Conservation (phyloP, 139 green algal species). For the Auxenochlorella pyrenoidosa region DNA sequence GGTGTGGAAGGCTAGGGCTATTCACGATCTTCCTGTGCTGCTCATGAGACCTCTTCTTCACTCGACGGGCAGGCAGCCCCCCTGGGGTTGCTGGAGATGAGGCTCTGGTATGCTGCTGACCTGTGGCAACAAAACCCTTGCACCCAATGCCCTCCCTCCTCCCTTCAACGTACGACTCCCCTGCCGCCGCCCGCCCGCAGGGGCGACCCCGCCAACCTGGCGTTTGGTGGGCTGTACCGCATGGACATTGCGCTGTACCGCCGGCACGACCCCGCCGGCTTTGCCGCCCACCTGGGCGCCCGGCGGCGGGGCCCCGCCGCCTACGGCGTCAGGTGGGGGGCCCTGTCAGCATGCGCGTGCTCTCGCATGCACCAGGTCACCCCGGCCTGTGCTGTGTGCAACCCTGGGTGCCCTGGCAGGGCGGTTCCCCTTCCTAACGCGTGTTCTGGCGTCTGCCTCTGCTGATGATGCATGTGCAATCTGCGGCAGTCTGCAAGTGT, state of each 20-base stretch:
- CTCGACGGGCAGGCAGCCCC: too few species aligned
- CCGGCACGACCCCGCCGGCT: constrained; percentile 55
- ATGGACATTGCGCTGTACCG: constrained; percentile 64
- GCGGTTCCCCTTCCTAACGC: too few species aligned
- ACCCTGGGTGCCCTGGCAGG: too few species aligned
- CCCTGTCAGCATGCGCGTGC: background rate
- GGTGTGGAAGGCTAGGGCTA: too few species aligned
- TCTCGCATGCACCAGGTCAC: background rate
- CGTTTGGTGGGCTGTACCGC: constrained; percentile 71
- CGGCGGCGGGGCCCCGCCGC: background rate
- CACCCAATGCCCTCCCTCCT: too few species aligned
- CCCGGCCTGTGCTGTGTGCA: background rate
- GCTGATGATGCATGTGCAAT: background rate
- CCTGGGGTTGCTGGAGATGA: background rate
- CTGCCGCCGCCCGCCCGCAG: background rate
- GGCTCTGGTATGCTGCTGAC: background rate
- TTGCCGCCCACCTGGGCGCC: constrained; percentile 39
- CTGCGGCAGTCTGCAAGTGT: background rate
- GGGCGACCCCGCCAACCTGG: constrained; percentile 72
- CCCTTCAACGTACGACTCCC: background rate
- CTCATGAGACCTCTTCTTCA: too few species aligned
- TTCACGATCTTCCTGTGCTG: too few species aligned
- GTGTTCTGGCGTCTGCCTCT: too few species aligned
- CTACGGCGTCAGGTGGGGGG: background rate
- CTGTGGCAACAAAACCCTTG: too few species aligned